Evolutionary conservation across 2,329 filamentous ascomycete genomes (phyloP), one percentile per base, ranked within the genome.

Genomic region (Microascus cirrosus): DNA sequence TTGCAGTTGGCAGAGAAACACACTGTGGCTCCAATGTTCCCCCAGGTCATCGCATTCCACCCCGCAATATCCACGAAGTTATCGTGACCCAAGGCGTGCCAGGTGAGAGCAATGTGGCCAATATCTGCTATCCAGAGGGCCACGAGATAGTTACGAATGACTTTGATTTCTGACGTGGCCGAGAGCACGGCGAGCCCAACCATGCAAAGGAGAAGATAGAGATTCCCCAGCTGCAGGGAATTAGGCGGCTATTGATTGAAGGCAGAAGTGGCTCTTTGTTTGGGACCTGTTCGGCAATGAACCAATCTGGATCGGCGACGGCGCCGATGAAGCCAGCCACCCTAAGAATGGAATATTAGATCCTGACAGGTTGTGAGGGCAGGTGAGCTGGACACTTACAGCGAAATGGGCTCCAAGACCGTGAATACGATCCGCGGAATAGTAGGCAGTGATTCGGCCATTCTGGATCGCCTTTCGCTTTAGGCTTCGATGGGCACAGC

Each of bases 11-110:
- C 6, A 32, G 51, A 7, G n/a, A 24, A 24, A 68, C 78, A 71
- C 64, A 84, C 79, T 28, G 86, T 89, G 55, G 78, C 76, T 8
- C 79, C 84, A 61, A 91, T 76, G 64, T 90, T 90, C 2, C 87
- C 87, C 82, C 83, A 88, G n/a, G 84, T 80, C 74, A 86, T 79
- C 36, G 78, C 73, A 67, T 89, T 90, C 87, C 87, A 90, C 24
- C 69, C 71, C 4, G 65, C 69, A 12, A 86, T 69, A 62, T 82
- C 77, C 52, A 80, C 61, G 53, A 81, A 76, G 36, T 71, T 71
- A 11, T 80, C 74, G 66, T 73, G 74, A 10, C 84, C 86, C 61
- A 90, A 74, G 7, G 76, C 78, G 64, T 80, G 82, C 20, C 68
- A 70, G 18, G 81, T 86, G 60, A 85, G 75, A 55, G 76, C 81